Evolutionary conservation across 805 yeast species (phyloP).

Genomic region (Huiozyma sinensis): DNA sequence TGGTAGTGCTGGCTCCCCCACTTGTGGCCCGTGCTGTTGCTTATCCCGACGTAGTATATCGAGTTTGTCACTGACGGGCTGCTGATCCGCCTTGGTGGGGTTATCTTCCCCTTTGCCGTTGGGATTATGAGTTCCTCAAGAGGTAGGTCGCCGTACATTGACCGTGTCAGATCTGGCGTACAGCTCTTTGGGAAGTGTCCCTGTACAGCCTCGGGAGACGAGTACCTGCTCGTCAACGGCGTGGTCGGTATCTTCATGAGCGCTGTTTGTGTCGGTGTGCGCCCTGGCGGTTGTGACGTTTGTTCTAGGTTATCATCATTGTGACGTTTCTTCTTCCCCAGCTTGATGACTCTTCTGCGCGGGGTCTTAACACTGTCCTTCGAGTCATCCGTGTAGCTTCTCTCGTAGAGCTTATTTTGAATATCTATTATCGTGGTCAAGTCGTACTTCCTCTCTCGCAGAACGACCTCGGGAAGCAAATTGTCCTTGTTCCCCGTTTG

Average conservation of each 20-base stretch:
- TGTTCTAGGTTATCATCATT: neutral
- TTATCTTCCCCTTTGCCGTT: neutral
- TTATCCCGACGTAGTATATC: slow-evolving; percentile 1
- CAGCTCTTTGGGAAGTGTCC: neutral
- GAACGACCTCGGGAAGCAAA: slow-evolving; percentile 16
- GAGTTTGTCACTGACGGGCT: neutral
- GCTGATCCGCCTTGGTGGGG: neutral
- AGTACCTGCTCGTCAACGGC: neutral
- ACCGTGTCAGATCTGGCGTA: neutral
- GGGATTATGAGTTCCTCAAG: neutral
- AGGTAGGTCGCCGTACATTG: neutral
- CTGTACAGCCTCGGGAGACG: neutral
- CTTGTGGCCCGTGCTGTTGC: slow-evolving; percentile 4
- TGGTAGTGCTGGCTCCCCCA: slow-evolving; percentile 12
- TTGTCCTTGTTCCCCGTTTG: slow-evolving; percentile 8
- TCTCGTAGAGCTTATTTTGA: slow-evolving; percentile 25
- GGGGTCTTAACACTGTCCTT: slow-evolving; percentile 16
- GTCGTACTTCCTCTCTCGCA: slow-evolving; percentile 16
- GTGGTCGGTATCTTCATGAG: neutral
- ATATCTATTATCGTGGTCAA: slow-evolving; percentile 22
- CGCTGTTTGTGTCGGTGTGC: neutral
- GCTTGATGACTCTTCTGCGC: slow-evolving; percentile 24
- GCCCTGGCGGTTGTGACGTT: neutral
- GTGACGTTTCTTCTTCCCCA: slow-evolving; percentile 8
- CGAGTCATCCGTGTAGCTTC: slow-evolving; percentile 14